Base-by-base conservation (phyloP, 495 filamentous ascomycete genomes). In the Aspergillus kassunensis region DNA sequence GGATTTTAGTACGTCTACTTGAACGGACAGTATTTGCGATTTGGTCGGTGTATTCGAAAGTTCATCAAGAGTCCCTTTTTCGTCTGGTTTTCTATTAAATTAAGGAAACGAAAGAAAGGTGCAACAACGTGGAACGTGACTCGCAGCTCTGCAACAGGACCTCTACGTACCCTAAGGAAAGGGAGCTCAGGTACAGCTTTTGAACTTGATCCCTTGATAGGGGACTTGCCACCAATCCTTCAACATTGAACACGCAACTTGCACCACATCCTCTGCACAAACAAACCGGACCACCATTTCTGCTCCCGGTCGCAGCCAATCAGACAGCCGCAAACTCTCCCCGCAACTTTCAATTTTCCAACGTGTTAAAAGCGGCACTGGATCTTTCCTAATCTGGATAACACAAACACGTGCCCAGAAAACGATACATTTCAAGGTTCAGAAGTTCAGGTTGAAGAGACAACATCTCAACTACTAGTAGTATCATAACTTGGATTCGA, bases 21-120 rank as follows among this genome's bases (percentile, higher is more conserved):
- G 50, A 55, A 55, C 58, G 58, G 55, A 58, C 40, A 56, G 54
- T 51, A 56, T 31, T 45, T n/a, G n/a, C n/a, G 10, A 7, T 52
- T 55, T 55, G 55, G 57, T 50, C 44, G 53, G 57, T 55, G 61
- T 61, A 64, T 64, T 56, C 58, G 58, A 51, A 56, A 50, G 35
- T 56, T 55, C 58, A 54, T 60, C 55, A 55, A 49, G 41, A 31
- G 43, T 35, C 51, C 45, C 47, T 59, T 55, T 49, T 55, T 44
- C 33, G 51, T 53, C 42, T 45, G 34, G 16, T 37, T 30, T 44
- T 43, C 19, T 47, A 42, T 23, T 42, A 33, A 33, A 33, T 44
- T 51, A 48, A 24, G 24, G 41, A 48, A 57, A 49, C 44, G 52
- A 56, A 25, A 44, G 56, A 51, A 51, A 33, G 51, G 44, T 46